These are phyloP conservation scores for Dillenia suffruticosa DNA, from an alignment of 164 flowering plant species.

Conservation along the genomic window DNA sequence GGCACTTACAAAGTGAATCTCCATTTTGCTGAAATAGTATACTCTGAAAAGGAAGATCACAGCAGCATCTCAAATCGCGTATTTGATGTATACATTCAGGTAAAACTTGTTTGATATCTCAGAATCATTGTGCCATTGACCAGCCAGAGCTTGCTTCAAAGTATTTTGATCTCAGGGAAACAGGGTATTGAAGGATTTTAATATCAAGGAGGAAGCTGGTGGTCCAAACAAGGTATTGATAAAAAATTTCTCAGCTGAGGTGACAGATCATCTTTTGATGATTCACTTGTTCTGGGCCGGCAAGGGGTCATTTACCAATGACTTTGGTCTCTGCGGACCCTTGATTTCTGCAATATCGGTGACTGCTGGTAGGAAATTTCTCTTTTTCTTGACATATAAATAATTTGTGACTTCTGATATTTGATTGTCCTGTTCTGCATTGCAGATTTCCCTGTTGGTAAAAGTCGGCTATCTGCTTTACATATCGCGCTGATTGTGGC, in stretches of 20 bases:
- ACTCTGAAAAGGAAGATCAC: background rate
- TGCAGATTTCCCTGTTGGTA: background rate
- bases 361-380: conserved; percentile 1
- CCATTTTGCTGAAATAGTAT: conserved; percentile 8
- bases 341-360: conserved; percentile 9
- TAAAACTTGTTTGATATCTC: background rate
- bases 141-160: too few species aligned
- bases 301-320: background rate
- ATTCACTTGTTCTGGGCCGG: conserved; percentile 5
- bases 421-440: background rate
- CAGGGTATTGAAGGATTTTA: conserved; percentile 4
- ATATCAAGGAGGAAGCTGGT: background rate
- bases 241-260: background rate
- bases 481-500: background rate
- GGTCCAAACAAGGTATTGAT: background rate
- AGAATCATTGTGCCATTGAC: background rate
- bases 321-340: conserved; percentile 1
- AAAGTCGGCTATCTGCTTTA: background rate
- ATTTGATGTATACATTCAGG: conserved; percentile 17
- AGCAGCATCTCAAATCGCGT: conserved; percentile 7
- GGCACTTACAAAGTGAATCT: conserved; percentile 1
- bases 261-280: background rate
- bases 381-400: background rate
- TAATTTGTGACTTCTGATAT: background rate
- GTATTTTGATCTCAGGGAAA: background rate